Evolutionary conservation across 768 basidiomycete species (phyloP), one percentile per base, ranked within the genome.

Genomic region (Cystobasidium ongulense): DNA sequence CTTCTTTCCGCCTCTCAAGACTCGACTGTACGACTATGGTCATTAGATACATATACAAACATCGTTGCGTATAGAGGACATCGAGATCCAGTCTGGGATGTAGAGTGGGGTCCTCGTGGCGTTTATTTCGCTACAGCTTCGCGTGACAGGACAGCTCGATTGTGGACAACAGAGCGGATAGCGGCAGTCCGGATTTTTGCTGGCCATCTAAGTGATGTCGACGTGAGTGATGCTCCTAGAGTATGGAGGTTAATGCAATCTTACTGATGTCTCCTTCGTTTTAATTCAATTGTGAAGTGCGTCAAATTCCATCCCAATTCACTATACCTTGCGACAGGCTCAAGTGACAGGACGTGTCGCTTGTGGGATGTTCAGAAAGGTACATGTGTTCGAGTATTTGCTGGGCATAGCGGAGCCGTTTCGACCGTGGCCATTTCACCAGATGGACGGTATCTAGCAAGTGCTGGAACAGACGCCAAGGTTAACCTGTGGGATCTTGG

Each of bases 291-390:
- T 5, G 38, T 65, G 0, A 77, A 98, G 96, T 93, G 92, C 80
- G 86, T 99, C 27, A 86, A 88, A 80, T 99, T 99, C 83, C 96
- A 99, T 81, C 95, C 96, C 0, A 99, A 99, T 80, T 96, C 94
- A 27, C 82, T 99, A 39, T 99, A 98, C 82, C 86, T 99, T 35
- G 95, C 93, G 5, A 98, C 96, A 0, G 96, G 93, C 17, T 98
- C 95, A 1, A 91, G 89, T 77, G 96, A 99, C 80, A 89, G 90
- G 86, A 96, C 95, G 10, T 91, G 93, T 73, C 88, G 96, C 59
- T 81, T 99, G 50, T 99, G 96, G 96, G 96, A 99, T 80, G 90
- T 95, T n/a, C 96, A 98, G 78, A 87, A 89, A 53, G 96, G 96
- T 5, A 85, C 88, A 4, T 96, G 92, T 81, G 88, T 98, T 1